phyloP scores from a whole-genome alignment of 2,329 filamentous ascomycete species.

The Ceratocystis cubensis region DNA sequence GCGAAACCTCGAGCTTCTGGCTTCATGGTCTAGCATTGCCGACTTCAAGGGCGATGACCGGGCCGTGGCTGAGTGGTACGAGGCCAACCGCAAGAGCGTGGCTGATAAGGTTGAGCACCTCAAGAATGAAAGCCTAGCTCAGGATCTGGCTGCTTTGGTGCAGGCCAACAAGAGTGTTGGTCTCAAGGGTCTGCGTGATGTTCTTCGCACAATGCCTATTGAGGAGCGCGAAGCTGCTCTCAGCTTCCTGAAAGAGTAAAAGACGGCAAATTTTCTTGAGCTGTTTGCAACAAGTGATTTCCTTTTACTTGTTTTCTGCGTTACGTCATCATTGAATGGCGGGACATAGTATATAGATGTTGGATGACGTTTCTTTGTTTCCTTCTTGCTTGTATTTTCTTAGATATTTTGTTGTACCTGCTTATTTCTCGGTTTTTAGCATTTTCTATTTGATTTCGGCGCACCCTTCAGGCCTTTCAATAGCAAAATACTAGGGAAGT shows the following conservation, averaged over 20 bases:
- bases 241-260: constrained; percentile 39
- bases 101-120: constrained; percentile 73
- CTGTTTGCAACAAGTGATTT: constrained; percentile 4
- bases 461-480: background rate
- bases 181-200: constrained; percentile 74
- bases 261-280: background rate
- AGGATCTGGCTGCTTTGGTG: constrained; percentile 36
- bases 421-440: background rate
- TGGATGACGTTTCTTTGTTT: constrained; percentile 12
- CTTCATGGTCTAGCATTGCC: constrained; percentile 68
- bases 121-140: constrained; percentile 55
- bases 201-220: constrained; percentile 75
- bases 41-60: constrained; percentile 70
- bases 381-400: constrained; percentile 3
- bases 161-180: constrained; percentile 48
- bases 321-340: background rate
- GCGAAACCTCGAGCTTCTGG: constrained; percentile 59
- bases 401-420: background rate
- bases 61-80: constrained; percentile 86
- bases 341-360: constrained; percentile 6
- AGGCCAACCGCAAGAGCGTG: constrained; percentile 78
- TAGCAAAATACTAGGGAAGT: background rate
- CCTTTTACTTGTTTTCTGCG: constrained; percentile 14
- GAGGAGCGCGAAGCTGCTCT: constrained; percentile 78
- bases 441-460: background rate